A percentile compares a stretch with the other conserved stretches of the same genome.
These are phyloP conservation scores for Fraxinus quadrangulata DNA, from an alignment of 257 asterid species.

Conservation along the genomic window DNA sequence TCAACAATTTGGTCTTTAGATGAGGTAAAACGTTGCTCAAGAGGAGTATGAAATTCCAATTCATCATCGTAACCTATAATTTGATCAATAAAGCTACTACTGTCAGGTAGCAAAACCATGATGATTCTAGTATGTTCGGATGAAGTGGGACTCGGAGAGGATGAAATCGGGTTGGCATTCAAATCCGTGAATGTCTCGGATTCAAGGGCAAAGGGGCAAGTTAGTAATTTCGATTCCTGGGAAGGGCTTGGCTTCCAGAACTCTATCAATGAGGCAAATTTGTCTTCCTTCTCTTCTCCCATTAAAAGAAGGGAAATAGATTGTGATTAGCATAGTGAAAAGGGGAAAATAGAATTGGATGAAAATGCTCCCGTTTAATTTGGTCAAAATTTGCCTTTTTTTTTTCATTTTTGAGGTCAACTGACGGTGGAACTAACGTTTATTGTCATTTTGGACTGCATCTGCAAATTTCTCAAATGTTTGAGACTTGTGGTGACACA, in stretches of 20 bases:
- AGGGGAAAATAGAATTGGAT: too few species aligned
- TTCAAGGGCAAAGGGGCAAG: slow-evolving; percentile 35
- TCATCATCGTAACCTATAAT: slow-evolving; percentile 28
- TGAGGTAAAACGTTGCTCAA: slow-evolving; percentile 38
- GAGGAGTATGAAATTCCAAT: slow-evolving; percentile 40
- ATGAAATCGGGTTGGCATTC: slow-evolving; percentile 10
- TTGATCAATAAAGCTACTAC: neutral
- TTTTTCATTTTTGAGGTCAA: too few species aligned
- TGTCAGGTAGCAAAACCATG: slow-evolving; percentile 35
- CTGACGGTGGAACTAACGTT: too few species aligned
- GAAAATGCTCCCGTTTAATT: too few species aligned
- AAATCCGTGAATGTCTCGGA: slow-evolving; percentile 27
- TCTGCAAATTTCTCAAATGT: too few species aligned
- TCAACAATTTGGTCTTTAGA: slow-evolving; percentile 34
- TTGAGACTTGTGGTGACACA: too few species aligned
- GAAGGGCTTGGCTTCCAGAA: slow-evolving; percentile 29
- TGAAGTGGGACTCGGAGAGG: slow-evolving; percentile 22
- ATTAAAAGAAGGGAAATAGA: too few species aligned
- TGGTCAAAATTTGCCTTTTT: too few species aligned
- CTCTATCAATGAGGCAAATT: slow-evolving; percentile 7
- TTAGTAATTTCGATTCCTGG: slow-evolving; percentile 35
- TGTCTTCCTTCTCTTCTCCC: slow-evolving; percentile 23
- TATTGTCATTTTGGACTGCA: too few species aligned
- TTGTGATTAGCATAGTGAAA: too few species aligned
- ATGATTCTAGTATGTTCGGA: slow-evolving; percentile 23